A percentile compares a stretch with the other conserved stretches of the same genome.
Evolutionary conservation across 257 asterid species (phyloP).

Genomic region (Agastache rugosa): DNA sequence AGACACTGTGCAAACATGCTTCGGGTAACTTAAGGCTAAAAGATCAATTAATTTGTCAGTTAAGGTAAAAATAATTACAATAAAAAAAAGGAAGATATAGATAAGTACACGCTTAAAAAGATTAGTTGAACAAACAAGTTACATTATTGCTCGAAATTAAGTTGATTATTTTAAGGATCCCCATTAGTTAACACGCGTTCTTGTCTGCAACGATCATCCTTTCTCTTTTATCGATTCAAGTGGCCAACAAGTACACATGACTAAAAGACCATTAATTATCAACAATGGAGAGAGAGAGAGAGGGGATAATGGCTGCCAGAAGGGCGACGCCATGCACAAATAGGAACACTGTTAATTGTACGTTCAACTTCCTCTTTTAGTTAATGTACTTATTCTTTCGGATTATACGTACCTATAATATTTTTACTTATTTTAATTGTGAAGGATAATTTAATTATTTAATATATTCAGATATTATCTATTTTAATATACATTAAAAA

Average conservation of each 20-base stretch:
- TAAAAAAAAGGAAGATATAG: slow-evolving; percentile 26
- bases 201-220: slow-evolving; percentile 52
- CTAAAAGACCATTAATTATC: slow-evolving; percentile 32
- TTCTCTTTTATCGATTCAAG: slow-evolving; percentile 40
- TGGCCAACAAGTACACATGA: slow-evolving; percentile 80
- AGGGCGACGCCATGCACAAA: slow-evolving; percentile 49
- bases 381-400: too few relatives aligned
- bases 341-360: slow-evolving; percentile 11
- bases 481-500: too few relatives aligned
- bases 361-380: neutral
- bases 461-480: too few relatives aligned
- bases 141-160: slow-evolving; percentile 59
- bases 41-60: neutral
- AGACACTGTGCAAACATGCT: too few relatives aligned
- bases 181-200: slow-evolving; percentile 50
- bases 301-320: slow-evolving; percentile 51
- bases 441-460: too few relatives aligned
- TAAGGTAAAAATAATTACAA: neutral
- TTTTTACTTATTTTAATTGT: too few relatives aligned
- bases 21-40: neutral
- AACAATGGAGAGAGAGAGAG: slow-evolving; percentile 14
- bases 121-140: slow-evolving; percentile 3
- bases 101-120: slow-evolving; percentile 20
- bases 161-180: slow-evolving; percentile 53
- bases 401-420: too few relatives aligned